Base-by-base conservation (phyloP, 2,329 filamentous ascomycete genomes). In the Lanzia echinophila region DNA sequence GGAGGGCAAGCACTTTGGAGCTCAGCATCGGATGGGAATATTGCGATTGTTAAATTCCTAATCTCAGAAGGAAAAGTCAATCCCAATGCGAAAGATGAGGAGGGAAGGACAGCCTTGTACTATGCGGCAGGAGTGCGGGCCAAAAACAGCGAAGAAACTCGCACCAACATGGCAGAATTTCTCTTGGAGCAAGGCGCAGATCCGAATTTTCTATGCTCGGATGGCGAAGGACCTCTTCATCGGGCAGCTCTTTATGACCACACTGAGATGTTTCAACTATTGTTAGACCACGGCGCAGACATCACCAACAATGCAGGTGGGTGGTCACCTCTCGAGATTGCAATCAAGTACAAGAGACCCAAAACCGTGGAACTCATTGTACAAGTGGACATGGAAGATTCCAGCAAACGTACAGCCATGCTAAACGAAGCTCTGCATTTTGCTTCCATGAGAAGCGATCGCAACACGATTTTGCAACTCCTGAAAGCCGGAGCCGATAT, bases 231-330 rank as follows among this genome's bases (percentile, higher is more conserved):
- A 1, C 55, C 58, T n/a, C 43, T 60, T 2, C 49, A 57, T 47
- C 36, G 52, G 42, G 58, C 58, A 19, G 47, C 54, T 13, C 3
- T 22, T 5, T 22, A 36, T 20, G 32, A 47, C 8, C 45, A 47
- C 8, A 13, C 49, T 15, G 38, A 54, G 15, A 49, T 56, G 45
- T 28, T 55, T 43, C 39, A 47, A 5, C 48, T 59, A 2, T 43
- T 60, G 3, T 41, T 59, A 1, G 20, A 55, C 22, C 53, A 59
- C 20, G 55, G 58, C 6, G 57, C 57, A 31, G 56, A 59, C 53
- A 57, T 57, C 2, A 54, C 38, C 5, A 34, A 44, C 15, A 31
- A 38, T n/a, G 32, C 28, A 5, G 28, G 28, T 20, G 50, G 53
- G 6, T 55, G 38, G 43, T 43, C 19, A 13, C 48, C 54, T 10